Evolutionary conservation across 148 eudicot genomes (phyloP).

Genomic region (Rhododendron vialii): DNA sequence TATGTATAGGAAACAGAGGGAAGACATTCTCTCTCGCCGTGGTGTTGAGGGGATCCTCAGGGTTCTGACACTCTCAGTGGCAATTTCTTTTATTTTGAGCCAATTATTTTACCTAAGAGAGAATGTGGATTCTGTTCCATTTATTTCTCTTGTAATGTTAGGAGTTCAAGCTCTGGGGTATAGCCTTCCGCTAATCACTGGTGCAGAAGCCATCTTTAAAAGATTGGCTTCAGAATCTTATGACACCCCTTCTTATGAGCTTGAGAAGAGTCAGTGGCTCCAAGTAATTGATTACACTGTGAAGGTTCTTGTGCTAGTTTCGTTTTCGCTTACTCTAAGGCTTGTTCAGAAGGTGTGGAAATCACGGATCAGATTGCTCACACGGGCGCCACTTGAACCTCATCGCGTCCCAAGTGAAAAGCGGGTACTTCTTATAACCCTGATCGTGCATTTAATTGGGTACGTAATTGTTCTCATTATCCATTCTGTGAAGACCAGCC

Average conservation of each 20-base stretch:
- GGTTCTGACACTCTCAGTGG: slow-evolving; percentile 58
- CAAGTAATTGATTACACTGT: slow-evolving; percentile 54
- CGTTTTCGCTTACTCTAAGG: slow-evolving; percentile 54
- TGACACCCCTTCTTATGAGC: slow-evolving; percentile 41
- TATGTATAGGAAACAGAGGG: slow-evolving; percentile 68
- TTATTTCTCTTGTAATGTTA: slow-evolving; percentile 76
- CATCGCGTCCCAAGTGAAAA: slow-evolving; percentile 61
- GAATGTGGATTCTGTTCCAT: slow-evolving; percentile 54
- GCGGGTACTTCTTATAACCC: slow-evolving; percentile 43
- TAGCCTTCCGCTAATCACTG: slow-evolving; percentile 63
- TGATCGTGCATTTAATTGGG: slow-evolving; percentile 53
- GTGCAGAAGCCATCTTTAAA: slow-evolving; percentile 49
- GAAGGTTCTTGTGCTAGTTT: slow-evolving; percentile 65
- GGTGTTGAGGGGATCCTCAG: slow-evolving; percentile 70
- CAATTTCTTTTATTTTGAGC: slow-evolving; percentile 57
- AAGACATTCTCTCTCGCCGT: slow-evolving; percentile 66
- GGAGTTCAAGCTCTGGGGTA: slow-evolving; percentile 88
- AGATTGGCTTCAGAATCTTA: slow-evolving; percentile 33
- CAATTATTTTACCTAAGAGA: slow-evolving; percentile 49
- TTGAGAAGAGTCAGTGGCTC: slow-evolving; percentile 49
- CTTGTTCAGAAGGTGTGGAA: slow-evolving; percentile 82
- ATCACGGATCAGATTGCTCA: slow-evolving; percentile 48
- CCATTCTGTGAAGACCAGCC: slow-evolving; percentile 41
- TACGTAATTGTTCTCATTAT: slow-evolving; percentile 46
- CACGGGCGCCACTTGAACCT: slow-evolving; percentile 43